phyloP scores from a whole-genome alignment of 2,329 filamentous ascomycete species.

The Balansia obtecta region DNA sequence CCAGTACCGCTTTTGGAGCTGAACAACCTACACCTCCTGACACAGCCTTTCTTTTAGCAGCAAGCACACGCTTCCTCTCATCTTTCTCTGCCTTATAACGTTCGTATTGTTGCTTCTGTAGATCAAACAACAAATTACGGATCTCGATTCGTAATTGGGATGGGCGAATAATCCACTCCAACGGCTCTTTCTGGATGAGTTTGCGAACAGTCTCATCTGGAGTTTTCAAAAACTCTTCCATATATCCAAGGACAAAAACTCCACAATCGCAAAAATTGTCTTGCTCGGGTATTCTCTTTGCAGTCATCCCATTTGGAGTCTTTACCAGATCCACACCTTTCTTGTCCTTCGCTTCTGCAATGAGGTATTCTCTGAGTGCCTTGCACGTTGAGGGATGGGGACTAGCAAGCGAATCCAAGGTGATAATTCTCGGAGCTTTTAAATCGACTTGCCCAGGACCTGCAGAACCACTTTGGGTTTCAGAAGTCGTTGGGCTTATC shows the following conservation, averaged over 20 bases:
- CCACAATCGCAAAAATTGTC: constrained; percentile 83
- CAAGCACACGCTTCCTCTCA: constrained; percentile 18
- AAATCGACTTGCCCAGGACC: constrained; percentile 19
- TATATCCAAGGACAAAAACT: constrained; percentile 72
- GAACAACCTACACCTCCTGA: neutral
- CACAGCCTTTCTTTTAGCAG: constrained; percentile 13
- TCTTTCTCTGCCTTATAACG: constrained; percentile 26
- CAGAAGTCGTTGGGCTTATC: constrained; percentile 9
- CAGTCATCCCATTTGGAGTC: constrained; percentile 44
- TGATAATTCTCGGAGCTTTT: constrained; percentile 60
- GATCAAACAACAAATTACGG: constrained; percentile 49
- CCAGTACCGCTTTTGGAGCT: neutral
- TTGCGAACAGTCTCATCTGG: constrained; percentile 58
- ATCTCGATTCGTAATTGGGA: constrained; percentile 51
- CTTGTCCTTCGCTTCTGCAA: constrained; percentile 57
- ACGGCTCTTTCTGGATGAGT: constrained; percentile 47
- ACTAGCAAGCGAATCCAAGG: constrained; percentile 71
- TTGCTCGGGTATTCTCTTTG: constrained; percentile 65
- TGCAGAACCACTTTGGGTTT: neutral
- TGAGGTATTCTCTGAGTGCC: constrained; percentile 64
- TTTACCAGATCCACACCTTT: constrained; percentile 29
- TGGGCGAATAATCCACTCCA: constrained; percentile 41
- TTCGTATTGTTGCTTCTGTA: constrained; percentile 46
- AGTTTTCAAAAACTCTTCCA: constrained; percentile 66
- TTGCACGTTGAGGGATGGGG: constrained; percentile 51